These are phyloP conservation scores for Trifolium pratense DNA, from an alignment of 306 rosid genomes.

Conservation along the genomic window DNA sequence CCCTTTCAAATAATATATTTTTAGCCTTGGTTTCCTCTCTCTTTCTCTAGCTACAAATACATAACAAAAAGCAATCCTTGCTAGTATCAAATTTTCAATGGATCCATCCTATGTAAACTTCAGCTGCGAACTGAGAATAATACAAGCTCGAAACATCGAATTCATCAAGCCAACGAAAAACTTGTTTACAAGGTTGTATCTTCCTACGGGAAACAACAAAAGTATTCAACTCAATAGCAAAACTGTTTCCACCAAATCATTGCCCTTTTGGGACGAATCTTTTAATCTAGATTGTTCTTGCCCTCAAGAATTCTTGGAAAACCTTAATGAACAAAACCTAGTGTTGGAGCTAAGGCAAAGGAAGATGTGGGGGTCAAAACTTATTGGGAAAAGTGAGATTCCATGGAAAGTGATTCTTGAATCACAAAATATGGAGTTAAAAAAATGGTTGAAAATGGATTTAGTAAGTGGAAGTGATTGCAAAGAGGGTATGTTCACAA, in stretches of 20 bases:
- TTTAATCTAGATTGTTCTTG: conserved; percentile 72
- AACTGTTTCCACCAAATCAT: conserved; percentile 48
- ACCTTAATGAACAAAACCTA: conserved; percentile 57
- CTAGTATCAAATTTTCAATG: conserved; percentile 44
- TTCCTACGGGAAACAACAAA: conserved; percentile 54
- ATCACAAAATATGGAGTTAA: conserved; percentile 66
- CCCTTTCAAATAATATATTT: neutral
- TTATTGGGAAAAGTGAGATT: conserved; percentile 70
- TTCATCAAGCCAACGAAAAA: conserved; percentile 42
- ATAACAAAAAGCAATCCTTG: neutral
- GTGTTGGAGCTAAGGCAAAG: conserved; percentile 77
- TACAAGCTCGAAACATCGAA: conserved; percentile 54
- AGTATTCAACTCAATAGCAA: conserved; percentile 55
- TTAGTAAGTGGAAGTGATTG: conserved; percentile 9
- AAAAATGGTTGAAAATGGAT: conserved; percentile 65
- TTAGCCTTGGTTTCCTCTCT: neutral
- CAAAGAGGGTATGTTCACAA: conserved; percentile 33
- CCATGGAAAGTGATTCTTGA: conserved; percentile 65
- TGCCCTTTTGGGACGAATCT: conserved; percentile 70
- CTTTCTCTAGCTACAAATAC: conserved; percentile 1
- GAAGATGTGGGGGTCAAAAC: conserved; percentile 59
- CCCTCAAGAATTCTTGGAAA: conserved; percentile 49
- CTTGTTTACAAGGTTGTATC: conserved; percentile 63
- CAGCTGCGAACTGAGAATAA: conserved; percentile 59
- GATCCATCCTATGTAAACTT: conserved; percentile 48